Evolutionary conservation across 495 filamentous ascomycete genomes (phyloP).

Genomic region (Rhypophila decipiens): DNA sequence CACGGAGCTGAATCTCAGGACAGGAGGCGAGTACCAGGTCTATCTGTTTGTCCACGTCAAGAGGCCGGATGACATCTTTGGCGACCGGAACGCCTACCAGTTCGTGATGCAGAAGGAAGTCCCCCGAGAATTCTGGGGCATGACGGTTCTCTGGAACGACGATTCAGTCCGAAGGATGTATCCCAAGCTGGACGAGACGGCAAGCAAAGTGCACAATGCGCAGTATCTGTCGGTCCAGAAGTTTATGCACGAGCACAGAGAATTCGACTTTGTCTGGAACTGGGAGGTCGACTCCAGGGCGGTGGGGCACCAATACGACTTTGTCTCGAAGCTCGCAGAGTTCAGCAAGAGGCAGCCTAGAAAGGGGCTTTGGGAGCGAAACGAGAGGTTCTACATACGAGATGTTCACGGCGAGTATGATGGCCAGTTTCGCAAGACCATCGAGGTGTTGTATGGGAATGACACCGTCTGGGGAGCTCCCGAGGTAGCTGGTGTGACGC

Average conservation of each 20-base stretch:
- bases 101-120: conserved; percentile 47
- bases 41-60: conserved; percentile 71
- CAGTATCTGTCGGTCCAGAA: conserved; percentile 57
- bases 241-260: conserved; percentile 61
- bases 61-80: conserved; percentile 51
- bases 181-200: conserved; percentile 38
- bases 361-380: conserved; percentile 68
- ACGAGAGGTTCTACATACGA: conserved; percentile 65
- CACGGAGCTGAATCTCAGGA: conserved; percentile 62
- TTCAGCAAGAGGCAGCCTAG: conserved; percentile 60
- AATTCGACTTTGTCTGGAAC: conserved; percentile 74
- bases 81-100: conserved; percentile 46
- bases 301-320: conserved; percentile 65
- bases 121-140: conserved; percentile 59
- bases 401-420: conserved; percentile 54
- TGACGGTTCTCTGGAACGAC: conserved; percentile 64
- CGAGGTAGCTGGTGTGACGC: conserved; percentile 43
- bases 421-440: conserved; percentile 43
- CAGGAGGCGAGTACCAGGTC: conserved; percentile 72
- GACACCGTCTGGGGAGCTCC: conserved; percentile 60
- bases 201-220: conserved; percentile 33
- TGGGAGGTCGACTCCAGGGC: conserved; percentile 69
- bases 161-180: conserved; percentile 52
- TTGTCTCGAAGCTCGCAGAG: conserved; percentile 51
- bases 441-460: conserved; percentile 37